phyloP scores from a whole-genome alignment of 2,329 filamentous ascomycete species.

The Chalaropsis ovoidea region DNA sequence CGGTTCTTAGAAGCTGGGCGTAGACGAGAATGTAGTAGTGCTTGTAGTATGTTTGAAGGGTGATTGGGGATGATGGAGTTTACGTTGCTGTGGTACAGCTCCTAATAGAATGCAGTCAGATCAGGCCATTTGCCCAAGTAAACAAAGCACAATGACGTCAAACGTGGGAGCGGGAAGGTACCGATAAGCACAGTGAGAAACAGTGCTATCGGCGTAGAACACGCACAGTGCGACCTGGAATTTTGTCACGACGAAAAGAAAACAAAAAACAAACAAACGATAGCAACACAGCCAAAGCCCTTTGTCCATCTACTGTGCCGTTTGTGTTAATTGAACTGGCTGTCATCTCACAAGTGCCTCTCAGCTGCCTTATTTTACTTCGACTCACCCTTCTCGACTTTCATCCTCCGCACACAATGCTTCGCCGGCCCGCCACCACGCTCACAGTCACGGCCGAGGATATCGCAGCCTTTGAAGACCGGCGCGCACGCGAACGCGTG shows the following conservation, averaged over 20 bases:
- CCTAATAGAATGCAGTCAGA: not conserved
- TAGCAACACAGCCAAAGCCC: not conserved
- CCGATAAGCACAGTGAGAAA: slow-evolving; percentile 17
- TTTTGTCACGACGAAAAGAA: not conserved
- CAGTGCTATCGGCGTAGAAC: slow-evolving; percentile 13
- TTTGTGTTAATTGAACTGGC: too few relatives aligned
- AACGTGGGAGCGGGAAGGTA: not conserved
- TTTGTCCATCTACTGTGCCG: too few relatives aligned
- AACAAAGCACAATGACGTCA: slow-evolving; percentile 15
- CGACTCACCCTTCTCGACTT: not conserved
- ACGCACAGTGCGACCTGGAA: not conserved
- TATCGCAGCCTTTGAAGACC: slow-evolving; percentile 59
- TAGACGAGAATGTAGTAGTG: not conserved
- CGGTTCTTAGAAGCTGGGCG: not conserved
- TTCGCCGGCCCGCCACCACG: slow-evolving; percentile 57
- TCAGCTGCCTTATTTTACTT: not conserved
- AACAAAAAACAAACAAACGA: not conserved
- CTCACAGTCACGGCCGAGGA: slow-evolving; percentile 61
- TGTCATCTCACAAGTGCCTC: too few relatives aligned
- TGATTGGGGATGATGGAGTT: not conserved
- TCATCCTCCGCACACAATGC: slow-evolving; percentile 38
- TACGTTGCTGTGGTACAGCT: not conserved
- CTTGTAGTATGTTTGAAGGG: not conserved
- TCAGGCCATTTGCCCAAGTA: slow-evolving; percentile 10
- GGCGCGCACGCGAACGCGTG: slow-evolving; percentile 39